These are phyloP conservation scores for Starmerella etchellsii DNA, from an alignment of 805 yeast genomes.

Conservation along the genomic window DNA sequence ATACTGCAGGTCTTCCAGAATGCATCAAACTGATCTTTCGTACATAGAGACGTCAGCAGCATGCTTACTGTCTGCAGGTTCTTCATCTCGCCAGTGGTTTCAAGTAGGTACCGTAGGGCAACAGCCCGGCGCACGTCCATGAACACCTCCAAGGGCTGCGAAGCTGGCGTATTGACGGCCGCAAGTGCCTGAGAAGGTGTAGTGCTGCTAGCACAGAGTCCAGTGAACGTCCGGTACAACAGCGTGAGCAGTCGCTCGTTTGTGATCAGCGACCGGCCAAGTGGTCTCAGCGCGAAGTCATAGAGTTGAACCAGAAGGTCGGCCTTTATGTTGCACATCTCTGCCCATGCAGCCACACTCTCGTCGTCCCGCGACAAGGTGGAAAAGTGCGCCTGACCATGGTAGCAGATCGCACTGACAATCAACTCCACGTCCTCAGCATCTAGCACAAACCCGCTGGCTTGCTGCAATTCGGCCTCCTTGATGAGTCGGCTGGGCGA, in stretches of 20 bases:
- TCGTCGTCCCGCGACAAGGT: slow-evolving; percentile 6
- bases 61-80: slow-evolving; percentile 18
- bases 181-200: slow-evolving; percentile 18
- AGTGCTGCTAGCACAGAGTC: slow-evolving; percentile 14
- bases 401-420: slow-evolving; percentile 23
- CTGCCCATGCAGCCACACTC: slow-evolving; percentile 15
- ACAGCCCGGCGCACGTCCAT: slow-evolving; percentile 9
- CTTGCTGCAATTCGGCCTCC: slow-evolving; percentile 24
- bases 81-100: slow-evolving; percentile 7
- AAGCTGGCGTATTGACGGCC: background rate
- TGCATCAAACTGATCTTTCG: slow-evolving; percentile 20
- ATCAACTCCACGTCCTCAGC: slow-evolving; percentile 23
- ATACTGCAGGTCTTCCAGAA: slow-evolving; percentile 26
- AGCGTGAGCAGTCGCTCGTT: slow-evolving; percentile 20
- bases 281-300: slow-evolving; percentile 19
- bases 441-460: slow-evolving; percentile 23
- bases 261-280: slow-evolving; percentile 17
- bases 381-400: slow-evolving; percentile 19
- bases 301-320: slow-evolving; percentile 17
- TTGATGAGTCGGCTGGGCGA: slow-evolving; percentile 20
- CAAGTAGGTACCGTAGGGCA: slow-evolving; percentile 10
- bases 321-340: slow-evolving; percentile 21
- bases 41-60: slow-evolving; percentile 23
- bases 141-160: slow-evolving; percentile 5
- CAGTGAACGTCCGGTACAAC: slow-evolving; percentile 22